Conservation (phyloP, 2,329 filamentous ascomycete genomes). For the Corinectria fuckeliana region DNA sequence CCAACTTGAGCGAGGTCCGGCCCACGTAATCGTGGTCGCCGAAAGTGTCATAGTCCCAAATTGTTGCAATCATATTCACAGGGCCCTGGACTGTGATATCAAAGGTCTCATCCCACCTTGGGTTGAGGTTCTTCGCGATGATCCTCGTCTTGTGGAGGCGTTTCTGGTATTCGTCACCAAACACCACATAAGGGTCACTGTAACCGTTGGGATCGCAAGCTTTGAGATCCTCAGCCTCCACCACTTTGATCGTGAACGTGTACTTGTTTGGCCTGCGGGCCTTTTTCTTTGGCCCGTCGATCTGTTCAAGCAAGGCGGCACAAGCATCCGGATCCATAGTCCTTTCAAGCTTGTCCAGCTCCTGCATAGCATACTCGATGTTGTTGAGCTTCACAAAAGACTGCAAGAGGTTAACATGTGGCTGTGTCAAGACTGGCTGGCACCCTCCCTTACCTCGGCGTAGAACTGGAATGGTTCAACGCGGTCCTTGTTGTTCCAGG, state of each 20-base stretch:
- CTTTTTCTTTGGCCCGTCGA: constrained; percentile 72
- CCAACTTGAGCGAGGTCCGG: constrained; percentile 95
- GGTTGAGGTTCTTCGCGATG: constrained; percentile 88
- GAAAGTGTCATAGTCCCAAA: constrained; percentile 98
- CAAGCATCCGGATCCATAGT: constrained; percentile 92
- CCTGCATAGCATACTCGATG: constrained; percentile 90
- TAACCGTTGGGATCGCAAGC: constrained; percentile 95
- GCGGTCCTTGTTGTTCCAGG: constrained; percentile 90
- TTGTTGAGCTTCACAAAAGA: constrained; percentile 98
- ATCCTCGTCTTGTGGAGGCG: constrained; percentile 93
- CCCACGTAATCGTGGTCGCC: constrained; percentile 98
- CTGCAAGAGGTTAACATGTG: constrained; percentile 56
- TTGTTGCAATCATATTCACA: constrained; percentile 92
- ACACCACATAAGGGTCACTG: constrained; percentile 95
- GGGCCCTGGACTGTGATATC: constrained; percentile 93
- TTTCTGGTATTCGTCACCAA: constrained; percentile 98
- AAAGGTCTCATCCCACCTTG: constrained; percentile 95
- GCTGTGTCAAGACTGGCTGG: too few species aligned
- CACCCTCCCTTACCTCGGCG: constrained; percentile 74
- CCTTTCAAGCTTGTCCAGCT: constrained; percentile 88
- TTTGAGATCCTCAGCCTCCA: constrained; percentile 96
- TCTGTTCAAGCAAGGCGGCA: constrained; percentile 78
- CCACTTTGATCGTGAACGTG: constrained; percentile 98
- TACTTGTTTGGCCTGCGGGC: constrained; percentile 80
- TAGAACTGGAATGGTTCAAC: constrained; percentile 97